These are phyloP conservation scores for Gossypium davidsonii DNA, from an alignment of 441 rosid species.

Conservation along the genomic window DNA sequence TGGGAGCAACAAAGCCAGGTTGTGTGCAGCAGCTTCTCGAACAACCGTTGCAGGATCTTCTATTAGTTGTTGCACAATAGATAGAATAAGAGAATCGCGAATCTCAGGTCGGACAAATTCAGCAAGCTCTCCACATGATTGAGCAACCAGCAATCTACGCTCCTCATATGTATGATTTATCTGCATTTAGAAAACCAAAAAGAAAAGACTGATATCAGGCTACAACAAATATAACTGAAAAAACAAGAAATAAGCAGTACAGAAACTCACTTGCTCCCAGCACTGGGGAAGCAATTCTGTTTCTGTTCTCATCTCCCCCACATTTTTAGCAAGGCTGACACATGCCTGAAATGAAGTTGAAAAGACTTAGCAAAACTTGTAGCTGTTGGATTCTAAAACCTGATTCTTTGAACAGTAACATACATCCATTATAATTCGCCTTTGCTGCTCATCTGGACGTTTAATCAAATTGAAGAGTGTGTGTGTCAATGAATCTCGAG, in stretches of 20 bases:
- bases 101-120: constrained; percentile 89
- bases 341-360: constrained; percentile 63
- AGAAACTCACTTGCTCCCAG: constrained; percentile 89
- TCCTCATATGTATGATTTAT: constrained; percentile 95
- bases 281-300: constrained; percentile 97
- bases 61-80: constrained; percentile 83
- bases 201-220: constrained; percentile 11
- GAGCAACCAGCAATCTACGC: constrained; percentile 96
- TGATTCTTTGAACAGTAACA: constrained; percentile 29
- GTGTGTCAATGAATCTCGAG: constrained; percentile 90
- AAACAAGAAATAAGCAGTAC: constrained; percentile 11
- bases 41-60: constrained; percentile 95
- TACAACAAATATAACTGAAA: background rate
- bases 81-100: constrained; percentile 92
- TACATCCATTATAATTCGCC: constrained; percentile 94
- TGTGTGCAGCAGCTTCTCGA: constrained; percentile 92
- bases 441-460: constrained; percentile 96
- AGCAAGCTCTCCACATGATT: constrained; percentile 97
- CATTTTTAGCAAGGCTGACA: constrained; percentile 85
- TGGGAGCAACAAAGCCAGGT: constrained; percentile 93
- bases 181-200: constrained; percentile 32
- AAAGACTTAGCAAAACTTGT: constrained; percentile 24
- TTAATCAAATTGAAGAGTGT: constrained; percentile 88
- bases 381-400: constrained; percentile 11
- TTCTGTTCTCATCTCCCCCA: constrained; percentile 98